Conservation (phyloP, 768 basidiomycete species). For the Fomitopsis pulvina region DNA sequence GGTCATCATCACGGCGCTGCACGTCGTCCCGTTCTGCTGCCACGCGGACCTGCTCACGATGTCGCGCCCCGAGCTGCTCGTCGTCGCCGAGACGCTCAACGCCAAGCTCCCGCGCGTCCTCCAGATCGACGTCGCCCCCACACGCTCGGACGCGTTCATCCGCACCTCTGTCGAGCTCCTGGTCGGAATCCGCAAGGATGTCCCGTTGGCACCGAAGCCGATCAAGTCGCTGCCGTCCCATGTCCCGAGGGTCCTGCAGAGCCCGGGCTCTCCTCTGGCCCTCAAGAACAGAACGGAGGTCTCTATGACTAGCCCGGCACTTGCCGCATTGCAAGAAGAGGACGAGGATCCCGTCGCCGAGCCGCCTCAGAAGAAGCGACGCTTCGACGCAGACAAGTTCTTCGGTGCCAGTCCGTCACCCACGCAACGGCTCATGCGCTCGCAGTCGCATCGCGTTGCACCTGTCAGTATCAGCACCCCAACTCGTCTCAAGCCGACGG, state of each 20-base stretch:
- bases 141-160: constrained; percentile 37
- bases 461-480: constrained; percentile 1
- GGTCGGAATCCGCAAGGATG: constrained; percentile 43
- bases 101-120: constrained; percentile 44
- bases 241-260: constrained; percentile 5
- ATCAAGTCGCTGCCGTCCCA: constrained; percentile 11
- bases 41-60: constrained; percentile 68
- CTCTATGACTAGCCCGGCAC: constrained; percentile 3
- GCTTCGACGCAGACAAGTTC: constrained; percentile 3
- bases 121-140: constrained; percentile 39
- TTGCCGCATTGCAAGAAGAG: constrained; percentile 16
- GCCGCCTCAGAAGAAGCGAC: constrained; percentile 18
- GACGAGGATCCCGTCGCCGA: constrained; percentile 8
- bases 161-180: constrained; percentile 51
- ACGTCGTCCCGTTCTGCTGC: constrained; percentile 59
- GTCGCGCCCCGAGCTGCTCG: constrained; percentile 45
- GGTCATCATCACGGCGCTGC: constrained; percentile 57
- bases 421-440: constrained; percentile 15
- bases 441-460: constrained; percentile 15
- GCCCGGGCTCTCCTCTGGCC: constrained; percentile 17
- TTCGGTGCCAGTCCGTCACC: not conserved
- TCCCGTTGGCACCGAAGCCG: constrained; percentile 13
- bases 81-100: constrained; percentile 51
- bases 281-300: constrained; percentile 5
- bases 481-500: not conserved